Percentiles rank a stretch among this genome's conserved stretches.
These are phyloP conservation scores for Penicillium fimorum DNA, from an alignment of 495 filamentous ascomycete genomes.

Conservation along the genomic window DNA sequence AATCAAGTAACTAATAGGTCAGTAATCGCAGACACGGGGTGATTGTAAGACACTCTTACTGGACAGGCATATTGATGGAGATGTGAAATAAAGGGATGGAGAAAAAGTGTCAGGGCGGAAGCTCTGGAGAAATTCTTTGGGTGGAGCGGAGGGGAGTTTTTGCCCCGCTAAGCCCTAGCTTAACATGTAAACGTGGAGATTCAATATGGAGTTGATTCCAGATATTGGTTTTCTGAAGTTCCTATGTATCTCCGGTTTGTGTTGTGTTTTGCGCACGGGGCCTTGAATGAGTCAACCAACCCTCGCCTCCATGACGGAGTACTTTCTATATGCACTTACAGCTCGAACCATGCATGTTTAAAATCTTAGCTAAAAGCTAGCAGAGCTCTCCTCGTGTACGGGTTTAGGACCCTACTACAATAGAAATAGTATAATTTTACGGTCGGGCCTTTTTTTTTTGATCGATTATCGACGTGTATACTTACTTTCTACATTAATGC, in stretches of 20 bases:
- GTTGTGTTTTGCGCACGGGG: conserved; percentile 6
- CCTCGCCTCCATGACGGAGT: conserved; percentile 6
- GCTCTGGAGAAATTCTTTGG: conserved; percentile 42
- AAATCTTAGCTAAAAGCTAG: neutral
- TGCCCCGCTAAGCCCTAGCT: conserved; percentile 36
- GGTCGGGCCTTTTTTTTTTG: neutral
- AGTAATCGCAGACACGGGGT: conserved; percentile 24
- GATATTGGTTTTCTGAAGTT: neutral
- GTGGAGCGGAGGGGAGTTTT: conserved; percentile 29
- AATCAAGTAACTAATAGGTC: conserved; percentile 80
- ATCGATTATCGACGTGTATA: neutral
- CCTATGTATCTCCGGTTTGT: too few species aligned
- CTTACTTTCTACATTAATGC: neutral
- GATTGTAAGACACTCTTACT: conserved; percentile 40
- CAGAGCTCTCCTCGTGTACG: neutral
- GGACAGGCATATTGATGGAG: conserved; percentile 56
- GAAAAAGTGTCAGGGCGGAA: conserved; percentile 29
- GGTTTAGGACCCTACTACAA: neutral
- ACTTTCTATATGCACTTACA: neutral
- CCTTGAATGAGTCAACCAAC: conserved; percentile 7
- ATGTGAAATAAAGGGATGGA: conserved; percentile 19
- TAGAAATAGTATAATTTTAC: neutral
- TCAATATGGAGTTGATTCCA: neutral
- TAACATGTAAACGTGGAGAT: conserved; percentile 7
- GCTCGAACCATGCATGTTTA: neutral